Evolutionary conservation across 2,329 filamentous ascomycete genomes (phyloP), one percentile per base, ranked within the genome.

Genomic region (Didymella arachidicola): DNA sequence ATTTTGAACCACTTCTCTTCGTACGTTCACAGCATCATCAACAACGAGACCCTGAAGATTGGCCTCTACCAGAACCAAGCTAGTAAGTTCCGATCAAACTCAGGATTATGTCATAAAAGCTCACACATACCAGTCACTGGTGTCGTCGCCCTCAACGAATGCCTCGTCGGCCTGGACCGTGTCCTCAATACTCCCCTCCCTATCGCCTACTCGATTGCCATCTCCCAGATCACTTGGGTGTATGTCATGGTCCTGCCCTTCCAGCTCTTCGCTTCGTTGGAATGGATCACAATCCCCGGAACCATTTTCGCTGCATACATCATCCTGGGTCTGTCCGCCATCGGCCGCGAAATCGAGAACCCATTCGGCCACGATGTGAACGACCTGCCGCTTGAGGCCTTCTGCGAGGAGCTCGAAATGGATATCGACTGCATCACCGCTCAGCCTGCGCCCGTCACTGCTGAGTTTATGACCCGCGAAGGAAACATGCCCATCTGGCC

Each of bases 311-410:
- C 88, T 6, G 87, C 90, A 5, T 95, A 94, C 77, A 95, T 95
- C 69, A 94, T 96, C 74, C 86, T 95, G 63, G 90, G 90, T 38
- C 86, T 96, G 45, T 83, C 86, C 2, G 83, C 85, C 65, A 94
- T 95, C 68, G 91, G 91, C 39, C 86, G 86, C 66, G 91, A 95
- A 79, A 89, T 95, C 64, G 91, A 95, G 77, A 92, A 95, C 72
- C 91, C 91, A 16, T 95, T 95, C 75, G 91, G 91, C 58, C 83
- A 88, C 64, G 91, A 95, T 66, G 91, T 93, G 68, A 95, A 95
- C 73, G 91, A 95, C 75, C 79, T 77, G 14, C 72, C 72, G 12
- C 72, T 77, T 5, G 91, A 94, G 71, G 79, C 83, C 14, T 96
- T 88, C 81, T 95, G 91, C 78, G 83, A 88, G 36, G 89, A 93